Percentiles rank a stretch among this genome's conserved stretches.
Evolutionary conservation across 495 filamentous ascomycete species (phyloP).

Genomic region (Astrocystis sublimbata): DNA sequence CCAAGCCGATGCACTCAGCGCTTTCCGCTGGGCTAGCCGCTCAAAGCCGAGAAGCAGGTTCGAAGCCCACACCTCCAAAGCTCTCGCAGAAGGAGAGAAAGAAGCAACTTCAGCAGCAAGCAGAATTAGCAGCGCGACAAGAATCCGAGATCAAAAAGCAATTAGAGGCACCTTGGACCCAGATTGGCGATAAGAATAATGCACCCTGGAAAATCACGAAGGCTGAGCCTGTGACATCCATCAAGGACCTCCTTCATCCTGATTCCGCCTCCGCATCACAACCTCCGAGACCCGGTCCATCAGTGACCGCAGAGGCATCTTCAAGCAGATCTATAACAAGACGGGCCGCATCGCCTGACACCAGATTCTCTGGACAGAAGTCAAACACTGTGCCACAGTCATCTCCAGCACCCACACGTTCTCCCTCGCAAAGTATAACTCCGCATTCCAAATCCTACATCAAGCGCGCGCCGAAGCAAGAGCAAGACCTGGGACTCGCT

Average conservation of each 20-base stretch:
- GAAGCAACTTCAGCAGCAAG: constrained; percentile 69
- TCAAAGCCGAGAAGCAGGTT: constrained; percentile 42
- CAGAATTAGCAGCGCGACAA: constrained; percentile 57
- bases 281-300: constrained; percentile 45
- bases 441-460: constrained; percentile 56
- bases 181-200: constrained; percentile 40
- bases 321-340: constrained; percentile 33
- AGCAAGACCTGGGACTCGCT: constrained; percentile 64
- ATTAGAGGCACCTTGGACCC: constrained; percentile 39
- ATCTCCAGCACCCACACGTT: constrained; percentile 16
- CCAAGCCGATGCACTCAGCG: constrained; percentile 64
- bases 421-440: constrained; percentile 32
- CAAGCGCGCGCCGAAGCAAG: constrained; percentile 45
- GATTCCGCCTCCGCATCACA: constrained; percentile 50
- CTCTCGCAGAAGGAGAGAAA: constrained; percentile 91
- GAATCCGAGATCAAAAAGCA: constrained; percentile 42
- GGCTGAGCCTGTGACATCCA: constrained; percentile 32
- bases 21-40: constrained; percentile 71
- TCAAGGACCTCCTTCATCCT: constrained; percentile 31
- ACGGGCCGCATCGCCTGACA: constrained; percentile 57
- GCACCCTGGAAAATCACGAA: constrained; percentile 73
- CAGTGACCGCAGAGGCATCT: constrained; percentile 34
- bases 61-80: constrained; percentile 49
- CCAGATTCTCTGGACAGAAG: constrained; percentile 53
- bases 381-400: constrained; percentile 20